These are phyloP conservation scores for Lonicera japonica DNA, from an alignment of 129 eudicot genomes.

Conservation along the genomic window DNA sequence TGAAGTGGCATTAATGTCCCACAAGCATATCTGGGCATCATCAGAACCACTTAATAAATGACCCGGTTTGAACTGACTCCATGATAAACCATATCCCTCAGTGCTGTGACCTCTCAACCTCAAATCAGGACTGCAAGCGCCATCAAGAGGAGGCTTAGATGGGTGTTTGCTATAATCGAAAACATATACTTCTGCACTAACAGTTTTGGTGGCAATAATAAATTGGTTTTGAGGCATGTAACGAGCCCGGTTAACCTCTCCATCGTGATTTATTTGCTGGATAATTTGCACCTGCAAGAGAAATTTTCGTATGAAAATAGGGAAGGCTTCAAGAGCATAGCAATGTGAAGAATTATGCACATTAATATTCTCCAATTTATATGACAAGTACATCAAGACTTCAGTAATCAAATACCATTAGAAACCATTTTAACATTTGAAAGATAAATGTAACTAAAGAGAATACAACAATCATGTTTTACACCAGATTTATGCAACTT, in stretches of 20 bases:
- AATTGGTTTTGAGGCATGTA: constrained; percentile 94
- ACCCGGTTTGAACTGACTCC: constrained; percentile 92
- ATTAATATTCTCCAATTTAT: background rate
- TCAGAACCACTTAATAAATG: constrained; percentile 94
- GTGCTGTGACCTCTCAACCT: constrained; percentile 84
- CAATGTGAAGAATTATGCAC: background rate
- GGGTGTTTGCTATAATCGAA: constrained; percentile 98
- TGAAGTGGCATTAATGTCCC: constrained; percentile 89
- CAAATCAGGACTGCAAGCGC: constrained; percentile 88
- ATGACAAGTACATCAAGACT: background rate
- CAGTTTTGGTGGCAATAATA: constrained; percentile 89
- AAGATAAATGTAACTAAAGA: too few species aligned
- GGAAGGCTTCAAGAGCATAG: background rate
- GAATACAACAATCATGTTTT: too few species aligned
- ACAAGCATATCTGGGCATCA: constrained; percentile 94
- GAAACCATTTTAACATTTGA: background rate
- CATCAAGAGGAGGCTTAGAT: constrained; percentile 82
- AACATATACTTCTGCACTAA: constrained; percentile 86
- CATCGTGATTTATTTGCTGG: constrained; percentile 93
- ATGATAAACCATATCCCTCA: constrained; percentile 91
- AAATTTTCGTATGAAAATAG: background rate
- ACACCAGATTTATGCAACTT: too few species aligned
- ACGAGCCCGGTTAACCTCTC: constrained; percentile 97
- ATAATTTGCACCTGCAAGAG: constrained; percentile 83
- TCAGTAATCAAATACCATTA: background rate